Evolutionary conservation across 257 asterid species (phyloP), one percentile per base, ranked within the genome.

Genomic region (Rauvolfia tetraphylla): DNA sequence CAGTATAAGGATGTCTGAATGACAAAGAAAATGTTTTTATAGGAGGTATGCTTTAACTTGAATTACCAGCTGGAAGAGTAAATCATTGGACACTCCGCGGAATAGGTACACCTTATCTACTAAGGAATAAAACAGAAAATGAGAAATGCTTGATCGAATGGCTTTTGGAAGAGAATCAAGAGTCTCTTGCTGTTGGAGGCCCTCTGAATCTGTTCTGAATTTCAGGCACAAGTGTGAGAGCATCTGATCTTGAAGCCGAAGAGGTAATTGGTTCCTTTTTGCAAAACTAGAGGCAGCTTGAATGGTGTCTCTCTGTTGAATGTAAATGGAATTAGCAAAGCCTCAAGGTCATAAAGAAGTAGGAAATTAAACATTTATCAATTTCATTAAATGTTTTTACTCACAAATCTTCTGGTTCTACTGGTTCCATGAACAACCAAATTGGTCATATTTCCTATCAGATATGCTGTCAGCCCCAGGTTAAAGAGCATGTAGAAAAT

Each of bases 381-480:
- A 68, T n/a, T 44, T 27, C 36, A 58, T 20, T 4, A n/a, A 15
- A 39, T 5, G 33, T 41, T n/a, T 5, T 59, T 63, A 89, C 97
- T 89, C 78, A 95, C 98, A 76, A 93, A 95, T 75, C 87, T 88
- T 39, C 97, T 87, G 49, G 98, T 95, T 78, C 88, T 88, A 69
- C 99, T 90, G 75, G 97, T 95, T 69, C 91, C 96, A 46, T 95
- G 97, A 65, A 95, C 98, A 27, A 95, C 97, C 86, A 95, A 84
- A 81, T 93, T 93, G 41, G 99, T 95, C 99, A 95, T 93, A 82
- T 95, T 95, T 77, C 99, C 99, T 25, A 95, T 93, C 82, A 95
- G 83, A 73, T 95, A 95, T 36, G 99, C 94, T 7, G 97, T 91
- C 58, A 95, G 79, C 39, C 98, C 99, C 76, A 95, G 82, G 87